Conservation (phyloP, 371 early-diverging fungal species). For the Sporodiniella umbellata region DNA sequence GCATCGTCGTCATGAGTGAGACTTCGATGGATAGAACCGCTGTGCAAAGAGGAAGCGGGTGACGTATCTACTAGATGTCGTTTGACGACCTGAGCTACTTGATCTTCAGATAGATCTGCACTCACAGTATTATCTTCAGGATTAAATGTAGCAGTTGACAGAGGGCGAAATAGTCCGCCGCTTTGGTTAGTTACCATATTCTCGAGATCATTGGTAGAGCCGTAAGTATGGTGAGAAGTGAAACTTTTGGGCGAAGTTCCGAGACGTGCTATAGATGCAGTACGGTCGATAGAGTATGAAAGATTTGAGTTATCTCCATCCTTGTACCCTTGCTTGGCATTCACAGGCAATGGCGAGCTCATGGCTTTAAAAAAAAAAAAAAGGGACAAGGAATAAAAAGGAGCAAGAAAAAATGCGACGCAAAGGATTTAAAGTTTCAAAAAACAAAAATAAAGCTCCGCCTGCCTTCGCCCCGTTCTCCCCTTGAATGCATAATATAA, state of each 20-base stretch:
- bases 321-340: slow-evolving; percentile 40
- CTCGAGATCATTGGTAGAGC: slow-evolving; percentile 33
- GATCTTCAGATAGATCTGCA: slow-evolving; percentile 58
- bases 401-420: background rate
- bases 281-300: slow-evolving; percentile 33
- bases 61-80: slow-evolving; percentile 61
- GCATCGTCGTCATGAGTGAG: slow-evolving; percentile 9
- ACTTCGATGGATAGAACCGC: slow-evolving; percentile 17
- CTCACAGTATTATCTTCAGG: slow-evolving; percentile 39
- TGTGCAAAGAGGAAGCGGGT: slow-evolving; percentile 25
- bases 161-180: slow-evolving; percentile 27
- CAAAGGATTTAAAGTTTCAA: background rate
- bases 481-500: no score
- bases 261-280: slow-evolving; percentile 31
- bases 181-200: slow-evolving; percentile 24
- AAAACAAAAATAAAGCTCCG: no score
- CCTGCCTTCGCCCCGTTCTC: no score
- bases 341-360: slow-evolving; percentile 50
- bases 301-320: slow-evolving; percentile 15
- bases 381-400: slow-evolving; percentile 10
- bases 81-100: slow-evolving; percentile 66
- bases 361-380: slow-evolving; percentile 13
- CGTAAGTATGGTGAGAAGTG: slow-evolving; percentile 26
- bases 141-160: slow-evolving; percentile 33
- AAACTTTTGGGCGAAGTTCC: slow-evolving; percentile 32